phyloP scores from a whole-genome alignment of 2,329 filamentous ascomycete genomes.

The Colletotrichum filicis region DNA sequence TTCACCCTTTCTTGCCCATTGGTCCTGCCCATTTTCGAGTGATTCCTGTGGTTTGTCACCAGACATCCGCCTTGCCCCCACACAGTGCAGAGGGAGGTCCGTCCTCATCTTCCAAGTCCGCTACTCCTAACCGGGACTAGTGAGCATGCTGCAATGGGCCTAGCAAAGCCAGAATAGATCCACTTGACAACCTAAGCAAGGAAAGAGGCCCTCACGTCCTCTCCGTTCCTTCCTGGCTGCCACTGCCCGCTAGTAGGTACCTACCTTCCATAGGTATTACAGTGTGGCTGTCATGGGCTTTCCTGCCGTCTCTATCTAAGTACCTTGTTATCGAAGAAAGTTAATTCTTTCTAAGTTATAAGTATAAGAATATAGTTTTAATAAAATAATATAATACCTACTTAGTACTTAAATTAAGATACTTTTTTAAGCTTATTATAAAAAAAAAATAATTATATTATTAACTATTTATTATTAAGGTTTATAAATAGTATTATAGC shows the following conservation, averaged over 20 bases:
- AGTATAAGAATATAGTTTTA: no score
- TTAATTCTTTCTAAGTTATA: no score
- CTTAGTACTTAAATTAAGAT: no score
- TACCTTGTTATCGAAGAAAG: no score
- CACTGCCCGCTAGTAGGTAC: background rate
- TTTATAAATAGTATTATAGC: no score
- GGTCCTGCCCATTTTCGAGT: background rate
- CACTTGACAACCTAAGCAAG: background rate
- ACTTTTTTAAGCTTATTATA: no score
- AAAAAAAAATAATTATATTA: no score
- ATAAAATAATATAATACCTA: no score
- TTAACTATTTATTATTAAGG: no score
- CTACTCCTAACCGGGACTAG: background rate
- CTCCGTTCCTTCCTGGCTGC: background rate
- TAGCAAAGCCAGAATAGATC: background rate
- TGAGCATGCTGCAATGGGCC: background rate
- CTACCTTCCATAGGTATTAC: background rate
- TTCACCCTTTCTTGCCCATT: background rate
- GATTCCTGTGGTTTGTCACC: background rate
- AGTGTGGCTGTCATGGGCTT: background rate
- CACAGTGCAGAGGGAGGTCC: constrained; percentile 2
- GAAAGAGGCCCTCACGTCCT: background rate
- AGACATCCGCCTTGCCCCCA: background rate
- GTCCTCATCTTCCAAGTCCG: background rate
- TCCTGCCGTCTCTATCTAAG: background rate